Conservation (phyloP, 805 yeast species). For the Metschnikowia drakensbergensis region DNA sequence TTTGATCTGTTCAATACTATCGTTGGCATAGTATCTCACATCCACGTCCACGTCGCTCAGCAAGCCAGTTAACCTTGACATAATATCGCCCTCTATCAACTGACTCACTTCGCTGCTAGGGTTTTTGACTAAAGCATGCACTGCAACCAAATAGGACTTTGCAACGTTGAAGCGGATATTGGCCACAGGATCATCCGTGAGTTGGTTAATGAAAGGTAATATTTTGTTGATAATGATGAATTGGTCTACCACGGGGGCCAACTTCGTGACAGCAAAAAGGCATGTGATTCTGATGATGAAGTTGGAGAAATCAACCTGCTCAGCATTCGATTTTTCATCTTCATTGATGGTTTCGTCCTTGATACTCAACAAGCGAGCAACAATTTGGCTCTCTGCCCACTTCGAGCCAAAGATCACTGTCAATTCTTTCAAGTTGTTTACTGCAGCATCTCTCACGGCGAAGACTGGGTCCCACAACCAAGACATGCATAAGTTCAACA, state of each 20-base stretch:
- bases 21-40: conserved; percentile 79
- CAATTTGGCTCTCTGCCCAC: conserved; percentile 87
- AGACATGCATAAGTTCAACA: conserved; percentile 87
- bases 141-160: conserved; percentile 64
- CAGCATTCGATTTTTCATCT: conserved; percentile 22
- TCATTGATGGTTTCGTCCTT: conserved; percentile 19
- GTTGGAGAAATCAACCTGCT: conserved; percentile 53
- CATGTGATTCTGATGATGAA: conserved; percentile 92
- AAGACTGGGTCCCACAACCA: conserved; percentile 98
- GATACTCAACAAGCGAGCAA: conserved; percentile 60
- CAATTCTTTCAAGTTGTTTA: conserved; percentile 70
- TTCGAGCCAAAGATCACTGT: conserved; percentile 85
- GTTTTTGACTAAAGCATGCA: conserved; percentile 43
- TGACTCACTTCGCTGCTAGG: conserved; percentile 20
- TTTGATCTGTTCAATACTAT: conserved; percentile 46
- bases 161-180: conserved; percentile 95
- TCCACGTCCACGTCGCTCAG: conserved; percentile 77
- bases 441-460: conserved; percentile 96
- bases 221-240: conserved; percentile 58
- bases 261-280: conserved; percentile 77
- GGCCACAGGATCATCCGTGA: conserved; percentile 81
- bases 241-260: conserved; percentile 65
- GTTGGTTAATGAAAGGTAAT: conserved; percentile 72
- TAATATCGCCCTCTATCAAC: conserved; percentile 42
- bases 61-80: conserved; percentile 64